Evolutionary conservation across 768 basidiomycete genomes (phyloP), one percentile per base, ranked within the genome.

Genomic region (Auriscalpium vulgare): DNA sequence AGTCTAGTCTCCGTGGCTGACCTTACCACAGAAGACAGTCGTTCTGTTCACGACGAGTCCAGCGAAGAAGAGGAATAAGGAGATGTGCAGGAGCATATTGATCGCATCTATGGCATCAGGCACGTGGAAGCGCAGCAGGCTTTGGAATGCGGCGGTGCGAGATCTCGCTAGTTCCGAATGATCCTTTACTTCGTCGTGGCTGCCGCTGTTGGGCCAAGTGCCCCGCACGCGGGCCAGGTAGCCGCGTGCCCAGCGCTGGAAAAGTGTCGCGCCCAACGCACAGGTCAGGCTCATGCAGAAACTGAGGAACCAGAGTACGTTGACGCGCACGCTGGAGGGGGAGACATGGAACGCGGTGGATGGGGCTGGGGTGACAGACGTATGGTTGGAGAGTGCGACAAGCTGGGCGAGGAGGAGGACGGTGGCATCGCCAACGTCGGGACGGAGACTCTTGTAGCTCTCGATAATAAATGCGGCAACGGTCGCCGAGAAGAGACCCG

Each of bases 291-390:
- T 53, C 21, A 60, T n/a, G 34, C 47, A 40, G 8, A 62, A 52
- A 47, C 60, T 62, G 19, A 62, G 50, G 11, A 51, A 4, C 60
- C 59, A 62, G 44, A 62, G 11, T 5, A 37, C 29, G 37, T 62
- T 62, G 52, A 60, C 50, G 23, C 53, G 50, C 13, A 60, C 37
- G 1, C 48, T 37, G n/a, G 21, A 8, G 19, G 29, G 1, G n/a
- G 57, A 14, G 40, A 35, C 21, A 13, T 44, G 29, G 5, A 17
- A 21, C 10, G 40, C 9, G 11, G 40, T 7, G 2, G 11, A 17
- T 29, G 23, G 23, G 5, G 23, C 23, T 29, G 23, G 5, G 2
- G 11, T 17, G n/a, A 17, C 40, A 43, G 7, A 43, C 13, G 40
- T 43, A 17, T 43, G 11, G 4, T 13, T 13, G 40, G 13, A 11